Percentiles rank a stretch among this genome's conserved stretches.
phyloP scores from a whole-genome alignment of 306 rosid species.

The Alnus glutinosa region DNA sequence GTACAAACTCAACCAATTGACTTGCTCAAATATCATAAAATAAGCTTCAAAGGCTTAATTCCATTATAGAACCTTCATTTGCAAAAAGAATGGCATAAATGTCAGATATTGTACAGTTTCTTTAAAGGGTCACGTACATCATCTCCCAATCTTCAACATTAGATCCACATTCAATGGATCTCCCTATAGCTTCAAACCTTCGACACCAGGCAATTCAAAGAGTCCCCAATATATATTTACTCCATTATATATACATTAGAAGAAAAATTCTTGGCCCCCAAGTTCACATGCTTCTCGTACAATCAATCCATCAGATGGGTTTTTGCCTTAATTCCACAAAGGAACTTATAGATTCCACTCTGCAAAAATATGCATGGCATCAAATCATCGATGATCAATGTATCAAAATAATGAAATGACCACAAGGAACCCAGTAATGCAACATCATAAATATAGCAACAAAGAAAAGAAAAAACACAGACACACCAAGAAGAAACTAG shows the following conservation, averaged over 20 bases:
- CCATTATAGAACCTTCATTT: constrained; percentile 1
- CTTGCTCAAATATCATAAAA: constrained; percentile 9
- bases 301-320: constrained; percentile 14
- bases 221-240: constrained; percentile 9
- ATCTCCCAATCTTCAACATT: neutral
- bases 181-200: neutral
- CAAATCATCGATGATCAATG: neutral
- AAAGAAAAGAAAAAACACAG: neutral
- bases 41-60: constrained; percentile 17
- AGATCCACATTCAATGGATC: constrained; percentile 9
- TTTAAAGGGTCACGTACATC: neutral
- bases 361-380: constrained; percentile 18
- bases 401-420: neutral
- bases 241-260: constrained; percentile 9
- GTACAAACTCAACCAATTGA: constrained; percentile 1
- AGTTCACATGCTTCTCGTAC: constrained; percentile 11
- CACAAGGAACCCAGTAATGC: neutral
- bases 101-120: constrained; percentile 6
- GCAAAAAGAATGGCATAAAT: constrained; percentile 2
- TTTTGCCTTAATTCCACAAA: constrained; percentile 28
- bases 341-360: constrained; percentile 23
- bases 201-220: neutral
- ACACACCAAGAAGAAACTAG: neutral
- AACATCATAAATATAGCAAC: neutral
- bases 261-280: constrained; percentile 2